Evolutionary conservation across 2,329 filamentous ascomycete species (phyloP).

Genomic region (Helotiales sp.): DNA sequence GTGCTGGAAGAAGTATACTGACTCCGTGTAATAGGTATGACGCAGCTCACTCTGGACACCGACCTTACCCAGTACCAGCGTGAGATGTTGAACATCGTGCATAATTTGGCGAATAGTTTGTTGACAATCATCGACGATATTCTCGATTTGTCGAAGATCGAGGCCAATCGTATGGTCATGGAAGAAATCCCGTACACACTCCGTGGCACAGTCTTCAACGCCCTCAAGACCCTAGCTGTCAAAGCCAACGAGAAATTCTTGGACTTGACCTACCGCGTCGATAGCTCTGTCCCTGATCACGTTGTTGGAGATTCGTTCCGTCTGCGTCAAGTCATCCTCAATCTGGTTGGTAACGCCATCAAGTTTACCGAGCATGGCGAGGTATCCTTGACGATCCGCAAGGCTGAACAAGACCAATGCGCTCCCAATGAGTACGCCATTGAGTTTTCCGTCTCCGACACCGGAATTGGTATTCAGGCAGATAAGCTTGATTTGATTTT

Average conservation of each 20-base stretch:
- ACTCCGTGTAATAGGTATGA: too few species aligned
- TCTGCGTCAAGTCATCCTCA: conserved; percentile 92
- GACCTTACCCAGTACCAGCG: conserved; percentile 92
- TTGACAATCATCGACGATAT: conserved; percentile 94
- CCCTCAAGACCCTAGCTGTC: conserved; percentile 92
- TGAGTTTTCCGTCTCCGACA: conserved; percentile 94
- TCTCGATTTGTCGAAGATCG: conserved; percentile 76
- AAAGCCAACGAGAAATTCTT: conserved; percentile 96
- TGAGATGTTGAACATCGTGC: conserved; percentile 98
- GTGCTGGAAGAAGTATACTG: too few species aligned
- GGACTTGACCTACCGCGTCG: conserved; percentile 89
- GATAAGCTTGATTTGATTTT: conserved; percentile 98
- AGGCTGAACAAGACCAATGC: conserved; percentile 65
- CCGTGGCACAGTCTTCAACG: conserved; percentile 93
- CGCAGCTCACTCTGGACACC: conserved; percentile 91
- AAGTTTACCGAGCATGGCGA: conserved; percentile 98
- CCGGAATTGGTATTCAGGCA: conserved; percentile 91
- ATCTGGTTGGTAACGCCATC: conserved; percentile 96
- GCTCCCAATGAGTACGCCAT: conserved; percentile 81
- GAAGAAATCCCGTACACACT: conserved; percentile 97
- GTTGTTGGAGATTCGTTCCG: conserved; percentile 97
- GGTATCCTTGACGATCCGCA: conserved; percentile 88
- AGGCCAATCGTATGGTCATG: conserved; percentile 96
- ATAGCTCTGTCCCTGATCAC: conserved; percentile 90
- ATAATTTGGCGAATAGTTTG: conserved; percentile 92